These are phyloP conservation scores for Bassia scoparia DNA, from an alignment of 148 eudicot species.

Conservation along the genomic window DNA sequence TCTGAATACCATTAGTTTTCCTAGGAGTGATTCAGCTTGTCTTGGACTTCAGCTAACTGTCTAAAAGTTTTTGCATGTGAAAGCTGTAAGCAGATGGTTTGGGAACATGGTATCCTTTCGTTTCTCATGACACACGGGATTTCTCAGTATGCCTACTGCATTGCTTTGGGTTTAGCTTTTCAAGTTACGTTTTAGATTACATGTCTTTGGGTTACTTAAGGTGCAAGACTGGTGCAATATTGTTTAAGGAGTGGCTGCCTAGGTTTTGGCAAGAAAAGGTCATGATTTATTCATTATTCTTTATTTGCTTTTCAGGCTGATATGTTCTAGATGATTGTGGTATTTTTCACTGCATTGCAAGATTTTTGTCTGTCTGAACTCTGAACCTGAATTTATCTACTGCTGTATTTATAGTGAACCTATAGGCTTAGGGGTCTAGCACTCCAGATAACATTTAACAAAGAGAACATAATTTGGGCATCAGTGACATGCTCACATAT, in stretches of 20 bases:
- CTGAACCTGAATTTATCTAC: background rate
- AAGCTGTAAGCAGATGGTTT: constrained; percentile 76
- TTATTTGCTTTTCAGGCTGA: background rate
- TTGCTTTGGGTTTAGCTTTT: background rate
- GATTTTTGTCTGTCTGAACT: background rate
- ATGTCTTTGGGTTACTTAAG: constrained; percentile 31
- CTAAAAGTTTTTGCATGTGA: constrained; percentile 37
- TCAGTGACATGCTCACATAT: background rate
- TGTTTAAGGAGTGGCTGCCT: constrained; percentile 62
- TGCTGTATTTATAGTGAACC: background rate
- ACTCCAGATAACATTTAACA: background rate
- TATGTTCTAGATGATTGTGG: background rate
- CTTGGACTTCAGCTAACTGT: constrained; percentile 16
- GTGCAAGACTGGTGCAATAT: constrained; percentile 71
- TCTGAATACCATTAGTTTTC: background rate
- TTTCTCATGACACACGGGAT: constrained; percentile 78
- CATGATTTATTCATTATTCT: constrained; percentile 14
- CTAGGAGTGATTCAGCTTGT: background rate
- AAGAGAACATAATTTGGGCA: background rate
- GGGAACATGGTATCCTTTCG: constrained; percentile 47
- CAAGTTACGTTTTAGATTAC: background rate
- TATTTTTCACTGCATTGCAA: background rate
- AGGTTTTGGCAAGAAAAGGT: constrained; percentile 91
- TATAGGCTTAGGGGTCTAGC: background rate
- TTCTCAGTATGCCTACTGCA: constrained; percentile 49